Evolutionary conservation across 352 stramenopile genomes (phyloP).

Genomic region (Blastocystis sp.): DNA sequence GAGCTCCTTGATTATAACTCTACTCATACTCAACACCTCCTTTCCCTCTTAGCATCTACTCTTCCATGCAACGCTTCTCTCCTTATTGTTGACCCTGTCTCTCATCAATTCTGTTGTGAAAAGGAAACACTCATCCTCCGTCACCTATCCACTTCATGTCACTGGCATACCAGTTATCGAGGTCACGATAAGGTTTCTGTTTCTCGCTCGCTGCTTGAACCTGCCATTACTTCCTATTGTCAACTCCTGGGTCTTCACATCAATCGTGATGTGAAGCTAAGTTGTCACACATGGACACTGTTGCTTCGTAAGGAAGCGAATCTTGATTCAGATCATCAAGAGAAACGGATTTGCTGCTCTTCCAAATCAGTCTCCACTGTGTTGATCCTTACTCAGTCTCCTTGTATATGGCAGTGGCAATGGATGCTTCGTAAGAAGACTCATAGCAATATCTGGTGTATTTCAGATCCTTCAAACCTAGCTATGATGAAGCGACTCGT

Average conservation of each 20-base stretch:
- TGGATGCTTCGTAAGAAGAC: background rate
- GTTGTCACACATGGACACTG: constrained; percentile 44
- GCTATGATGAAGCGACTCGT: background rate
- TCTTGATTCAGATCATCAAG: background rate
- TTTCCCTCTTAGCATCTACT: background rate
- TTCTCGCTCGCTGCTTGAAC: constrained; percentile 5
- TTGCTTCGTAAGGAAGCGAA: background rate
- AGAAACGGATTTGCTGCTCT: background rate
- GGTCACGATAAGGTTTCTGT: constrained; percentile 45
- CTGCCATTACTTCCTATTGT: background rate
- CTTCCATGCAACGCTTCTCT: background rate
- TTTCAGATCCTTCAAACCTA: background rate
- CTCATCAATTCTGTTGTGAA: constrained; percentile 44
- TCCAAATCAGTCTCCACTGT: background rate
- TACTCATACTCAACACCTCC: background rate
- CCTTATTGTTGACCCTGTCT: constrained; percentile 25
- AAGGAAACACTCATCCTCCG: background rate
- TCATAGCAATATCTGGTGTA: constrained; percentile 13
- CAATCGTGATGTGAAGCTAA: constrained; percentile 45
- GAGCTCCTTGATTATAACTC: constrained; percentile 13
- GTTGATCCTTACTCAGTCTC: constrained; percentile 34
- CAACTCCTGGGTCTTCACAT: background rate
- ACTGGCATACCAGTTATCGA: background rate
- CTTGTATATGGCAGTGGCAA: background rate
- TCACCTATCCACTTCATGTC: background rate